Base-by-base conservation (phyloP, 2,329 filamentous ascomycete genomes). In the Plenodomus biglobosus region DNA sequence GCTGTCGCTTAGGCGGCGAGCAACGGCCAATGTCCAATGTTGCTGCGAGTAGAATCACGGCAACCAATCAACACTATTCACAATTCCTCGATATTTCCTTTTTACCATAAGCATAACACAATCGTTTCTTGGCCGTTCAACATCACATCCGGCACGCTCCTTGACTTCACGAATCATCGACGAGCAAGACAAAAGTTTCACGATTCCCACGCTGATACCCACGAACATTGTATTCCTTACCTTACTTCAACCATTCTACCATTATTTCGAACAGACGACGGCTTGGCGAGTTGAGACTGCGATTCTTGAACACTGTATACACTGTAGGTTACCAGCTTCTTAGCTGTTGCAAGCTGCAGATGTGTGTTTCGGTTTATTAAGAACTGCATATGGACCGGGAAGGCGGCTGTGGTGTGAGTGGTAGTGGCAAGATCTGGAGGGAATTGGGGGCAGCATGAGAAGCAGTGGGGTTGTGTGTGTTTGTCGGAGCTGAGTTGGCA, bases 141-240 rank as follows among this genome's bases (percentile, higher is more conserved):
- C 61, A 68, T 61, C 52, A 53, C 58, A 8, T 56, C 55, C 65
- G 65, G 56, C 68, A 69, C 57, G 64, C 61, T 65, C 65, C 58
- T 68, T 62, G 64, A 66, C 68, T 64, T 66, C 61, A 70, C 66
- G 65, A 71, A 56, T 65, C 62, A 61, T 57, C 58, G 59, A 62
- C 61, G 59, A 62, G 53, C 52, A 57, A 62, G 53, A 62, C 50
- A 66, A 70, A 70, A 67, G 56, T 66, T 68, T 70, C 64, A 72
- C 69, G 65, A 71, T 65, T 70, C 66, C 67, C 67, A 73, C 69
- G 61, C 69, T 72, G 71, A 75, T 74, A 75, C 72, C 72, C 71
- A 73, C 66, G 59, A 70, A 66, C 64, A 61, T 70, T 70, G 62
- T 68, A 68, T 68, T 62, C 66, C 63, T 62, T 65, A 59, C 58